Evolutionary conservation across 2,329 filamentous ascomycete genomes (phyloP).

Genomic region (Chaetomium sp.): DNA sequence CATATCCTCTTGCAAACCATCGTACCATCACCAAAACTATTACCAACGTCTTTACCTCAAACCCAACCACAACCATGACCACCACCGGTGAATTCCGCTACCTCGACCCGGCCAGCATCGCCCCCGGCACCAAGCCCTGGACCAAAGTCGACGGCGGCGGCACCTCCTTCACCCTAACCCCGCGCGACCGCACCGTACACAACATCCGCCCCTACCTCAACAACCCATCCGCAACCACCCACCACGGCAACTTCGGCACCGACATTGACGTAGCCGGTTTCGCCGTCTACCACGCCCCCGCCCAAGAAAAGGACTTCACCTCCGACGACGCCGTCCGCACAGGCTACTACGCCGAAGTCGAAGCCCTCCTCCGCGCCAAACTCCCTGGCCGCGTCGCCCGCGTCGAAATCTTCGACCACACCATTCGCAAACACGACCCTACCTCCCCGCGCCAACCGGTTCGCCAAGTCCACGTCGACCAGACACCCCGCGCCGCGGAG

Average conservation of each 20-base stretch:
- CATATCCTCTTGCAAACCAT: background rate
- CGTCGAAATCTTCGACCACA: constrained; percentile 67
- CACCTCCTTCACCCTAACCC: constrained; percentile 44
- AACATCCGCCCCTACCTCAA: constrained; percentile 46
- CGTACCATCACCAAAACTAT: background rate
- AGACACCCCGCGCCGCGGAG: constrained; percentile 57
- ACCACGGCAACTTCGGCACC: constrained; percentile 42
- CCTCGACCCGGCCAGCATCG: constrained; percentile 47
- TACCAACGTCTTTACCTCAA: background rate
- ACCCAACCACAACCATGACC: background rate
- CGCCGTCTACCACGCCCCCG: constrained; percentile 45
- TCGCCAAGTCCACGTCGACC: constrained; percentile 65
- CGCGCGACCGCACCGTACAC: constrained; percentile 42
- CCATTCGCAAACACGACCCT: constrained; percentile 53
- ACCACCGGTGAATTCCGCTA: constrained; percentile 45
- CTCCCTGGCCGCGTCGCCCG: constrained; percentile 28
- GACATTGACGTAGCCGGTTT: constrained; percentile 50
- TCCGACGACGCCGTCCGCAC: constrained; percentile 49
- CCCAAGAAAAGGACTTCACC: constrained; percentile 47
- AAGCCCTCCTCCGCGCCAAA: constrained; percentile 47
- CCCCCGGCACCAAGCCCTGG: constrained; percentile 47
- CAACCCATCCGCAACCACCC: constrained; percentile 30
- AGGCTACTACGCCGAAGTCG: constrained; percentile 57
- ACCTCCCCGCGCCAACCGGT: constrained; percentile 56
- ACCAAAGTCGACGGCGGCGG: constrained; percentile 56